Percentiles rank a stretch among this genome's conserved stretches.
These are phyloP conservation scores for Tetraselmis chui DNA, from an alignment of 139 green algal genomes.

Conservation along the genomic window DNA sequence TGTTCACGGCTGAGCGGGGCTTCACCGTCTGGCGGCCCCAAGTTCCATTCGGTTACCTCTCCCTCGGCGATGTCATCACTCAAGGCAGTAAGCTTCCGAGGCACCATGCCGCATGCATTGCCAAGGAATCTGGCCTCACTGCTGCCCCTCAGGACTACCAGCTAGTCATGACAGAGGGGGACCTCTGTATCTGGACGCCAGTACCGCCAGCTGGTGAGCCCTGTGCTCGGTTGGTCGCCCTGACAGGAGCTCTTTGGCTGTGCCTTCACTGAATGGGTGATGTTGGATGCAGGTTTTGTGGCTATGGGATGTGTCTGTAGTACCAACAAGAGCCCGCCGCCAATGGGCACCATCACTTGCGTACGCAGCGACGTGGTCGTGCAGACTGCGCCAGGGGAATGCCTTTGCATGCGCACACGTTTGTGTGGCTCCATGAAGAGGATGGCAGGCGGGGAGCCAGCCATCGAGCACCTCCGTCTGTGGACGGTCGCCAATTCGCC, in stretches of 20 bases:
- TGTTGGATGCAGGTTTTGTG: neutral
- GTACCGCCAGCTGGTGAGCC: neutral
- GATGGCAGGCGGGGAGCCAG: neutral
- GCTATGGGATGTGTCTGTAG: neutral
- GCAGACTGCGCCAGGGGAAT: neutral
- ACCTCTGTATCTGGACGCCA: neutral
- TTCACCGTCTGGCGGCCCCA: slow-evolving; percentile 76
- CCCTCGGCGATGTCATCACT: slow-evolving; percentile 66
- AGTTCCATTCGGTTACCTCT: slow-evolving; percentile 62
- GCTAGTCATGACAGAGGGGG: neutral
- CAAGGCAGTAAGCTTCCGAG: neutral
- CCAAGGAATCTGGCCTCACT: neutral
- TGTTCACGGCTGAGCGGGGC: slow-evolving; percentile 24
- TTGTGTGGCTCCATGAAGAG: neutral
- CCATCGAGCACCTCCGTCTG: neutral
- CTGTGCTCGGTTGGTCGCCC: no score
- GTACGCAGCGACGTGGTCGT: neutral
- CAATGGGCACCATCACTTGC: neutral
- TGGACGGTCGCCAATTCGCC: neutral
- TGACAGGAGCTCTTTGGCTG: neutral
- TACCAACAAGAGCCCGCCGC: neutral
- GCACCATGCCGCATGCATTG: neutral
- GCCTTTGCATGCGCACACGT: neutral
- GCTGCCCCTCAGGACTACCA: neutral
- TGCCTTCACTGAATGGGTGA: neutral